Conservation (phyloP, 805 yeast species). For the Candida fluviatilis region DNA sequence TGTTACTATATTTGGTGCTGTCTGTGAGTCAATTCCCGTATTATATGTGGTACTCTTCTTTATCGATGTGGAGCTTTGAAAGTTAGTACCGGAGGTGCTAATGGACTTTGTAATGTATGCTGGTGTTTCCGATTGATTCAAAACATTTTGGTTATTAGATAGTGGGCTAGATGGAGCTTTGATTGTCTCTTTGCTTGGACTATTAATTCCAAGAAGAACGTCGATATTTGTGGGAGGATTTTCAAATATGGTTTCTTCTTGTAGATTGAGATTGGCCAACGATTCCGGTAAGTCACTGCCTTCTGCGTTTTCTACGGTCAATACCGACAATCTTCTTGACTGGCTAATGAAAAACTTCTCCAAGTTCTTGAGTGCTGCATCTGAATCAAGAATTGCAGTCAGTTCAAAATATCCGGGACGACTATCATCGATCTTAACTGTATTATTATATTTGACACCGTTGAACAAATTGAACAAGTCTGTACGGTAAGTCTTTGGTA, state of each 20-base stretch:
- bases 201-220: constrained; percentile 2
- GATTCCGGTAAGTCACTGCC: constrained; percentile 5
- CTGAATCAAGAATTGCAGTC: constrained; percentile 49
- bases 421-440: constrained; percentile 53
- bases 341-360: constrained; percentile 27
- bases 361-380: constrained; percentile 40
- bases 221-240: neutral
- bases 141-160: constrained; percentile 11
- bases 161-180: constrained; percentile 9
- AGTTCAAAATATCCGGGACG: constrained; percentile 60
- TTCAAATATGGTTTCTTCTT: constrained; percentile 1
- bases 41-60: constrained; percentile 29
- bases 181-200: neutral
- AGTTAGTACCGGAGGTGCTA: too few species aligned
- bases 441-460: constrained; percentile 46
- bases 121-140: constrained; percentile 5
- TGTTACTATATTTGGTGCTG: constrained; percentile 37
- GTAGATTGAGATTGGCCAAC: constrained; percentile 6
- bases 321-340: neutral
- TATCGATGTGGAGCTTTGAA: constrained; percentile 12
- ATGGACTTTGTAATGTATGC: neutral
- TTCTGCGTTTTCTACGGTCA: neutral
- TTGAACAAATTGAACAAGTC: constrained; percentile 55
- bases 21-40: constrained; percentile 2
- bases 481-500: constrained; percentile 45